Evolutionary conservation across 805 yeast species (phyloP).

Genomic region (Yamadazyma laniorum): DNA sequence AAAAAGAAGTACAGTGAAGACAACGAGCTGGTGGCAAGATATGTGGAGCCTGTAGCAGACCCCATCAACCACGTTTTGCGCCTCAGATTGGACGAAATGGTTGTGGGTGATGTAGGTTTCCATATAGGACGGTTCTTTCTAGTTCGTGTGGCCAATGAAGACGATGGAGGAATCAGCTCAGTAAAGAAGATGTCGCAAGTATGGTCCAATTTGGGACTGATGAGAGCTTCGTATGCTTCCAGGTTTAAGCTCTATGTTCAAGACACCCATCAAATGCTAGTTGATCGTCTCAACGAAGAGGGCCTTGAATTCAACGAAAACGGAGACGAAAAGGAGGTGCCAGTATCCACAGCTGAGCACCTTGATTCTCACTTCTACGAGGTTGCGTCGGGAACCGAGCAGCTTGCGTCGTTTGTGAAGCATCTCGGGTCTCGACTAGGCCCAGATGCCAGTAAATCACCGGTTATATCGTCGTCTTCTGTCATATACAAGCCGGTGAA

Average conservation of each 20-base stretch:
- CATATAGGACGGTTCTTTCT: conserved; percentile 40
- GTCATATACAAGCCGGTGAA: conserved; percentile 26
- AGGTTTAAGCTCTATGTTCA: conserved; percentile 41
- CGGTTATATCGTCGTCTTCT: conserved; percentile 15
- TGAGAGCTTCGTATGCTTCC: conserved; percentile 15
- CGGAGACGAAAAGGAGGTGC: conserved; percentile 25
- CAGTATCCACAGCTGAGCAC: conserved; percentile 7
- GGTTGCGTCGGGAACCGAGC: conserved; percentile 32
- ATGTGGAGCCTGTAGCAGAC: conserved; percentile 39
- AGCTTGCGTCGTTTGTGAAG: conserved; percentile 26
- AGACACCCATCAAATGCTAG: conserved; percentile 35
- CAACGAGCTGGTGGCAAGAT: conserved; percentile 20
- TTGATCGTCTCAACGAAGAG: conserved; percentile 22
- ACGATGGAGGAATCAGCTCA: conserved; percentile 37
- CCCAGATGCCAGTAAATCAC: background rate
- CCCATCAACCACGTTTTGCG: conserved; percentile 34
- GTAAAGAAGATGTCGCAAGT: conserved; percentile 31
- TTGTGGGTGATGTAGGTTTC: conserved; percentile 42
- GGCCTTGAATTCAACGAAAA: conserved; percentile 36
- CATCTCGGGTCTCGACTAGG: conserved; percentile 25
- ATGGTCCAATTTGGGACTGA: conserved; percentile 13
- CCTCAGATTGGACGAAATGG: conserved; percentile 32
- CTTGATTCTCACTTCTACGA: conserved; percentile 28
- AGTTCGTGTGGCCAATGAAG: conserved; percentile 33
- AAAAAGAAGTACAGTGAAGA: conserved; percentile 23